phyloP scores from a whole-genome alignment of 2,329 filamentous ascomycete species.

The Aspergillus spinulosporus region DNA sequence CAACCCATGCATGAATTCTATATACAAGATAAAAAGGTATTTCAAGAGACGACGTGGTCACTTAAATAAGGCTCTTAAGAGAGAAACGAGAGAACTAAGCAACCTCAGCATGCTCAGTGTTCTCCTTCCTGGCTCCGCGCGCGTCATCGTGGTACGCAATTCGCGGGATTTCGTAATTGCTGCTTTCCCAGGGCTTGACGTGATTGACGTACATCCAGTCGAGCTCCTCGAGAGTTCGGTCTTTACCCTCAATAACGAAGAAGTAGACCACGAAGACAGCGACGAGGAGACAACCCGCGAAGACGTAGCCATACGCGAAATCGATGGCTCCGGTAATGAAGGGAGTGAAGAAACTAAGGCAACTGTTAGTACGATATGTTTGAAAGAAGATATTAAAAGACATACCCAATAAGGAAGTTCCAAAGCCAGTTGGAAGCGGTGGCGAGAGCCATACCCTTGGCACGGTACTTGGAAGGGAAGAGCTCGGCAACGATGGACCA shows the following conservation, averaged over 20 bases:
- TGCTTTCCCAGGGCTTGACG: constrained; percentile 61
- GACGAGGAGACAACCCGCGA: constrained; percentile 68
- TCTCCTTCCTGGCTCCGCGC: constrained; percentile 26
- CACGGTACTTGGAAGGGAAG: constrained; percentile 54
- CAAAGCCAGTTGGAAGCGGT: constrained; percentile 74
- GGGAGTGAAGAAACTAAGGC: constrained; percentile 66
- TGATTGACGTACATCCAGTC: constrained; percentile 70
- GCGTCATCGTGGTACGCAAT: constrained; percentile 19
- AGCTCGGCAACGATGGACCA: constrained; percentile 51
- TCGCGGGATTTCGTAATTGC: constrained; percentile 43
- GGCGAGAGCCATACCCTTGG: constrained; percentile 77
- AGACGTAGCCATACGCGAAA: constrained; percentile 74
- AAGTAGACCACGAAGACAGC: constrained; percentile 67
- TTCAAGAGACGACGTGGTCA: not conserved
- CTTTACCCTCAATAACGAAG: constrained; percentile 73
- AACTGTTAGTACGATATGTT: not conserved
- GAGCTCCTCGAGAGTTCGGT: constrained; percentile 70
- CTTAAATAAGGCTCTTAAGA: not conserved
- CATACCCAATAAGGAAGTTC: constrained; percentile 65
- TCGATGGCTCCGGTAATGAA: constrained; percentile 72
- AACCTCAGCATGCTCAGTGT: constrained; percentile 31
- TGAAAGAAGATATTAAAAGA: not conserved
- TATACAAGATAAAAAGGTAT: not conserved
- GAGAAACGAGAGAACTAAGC: constrained; percentile 18
- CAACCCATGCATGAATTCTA: not conserved